A percentile compares a stretch with the other conserved stretches of the same genome.
These are phyloP conservation scores for Xylariales sp. DNA, from an alignment of 2,329 filamentous ascomycete genomes.

Conservation along the genomic window DNA sequence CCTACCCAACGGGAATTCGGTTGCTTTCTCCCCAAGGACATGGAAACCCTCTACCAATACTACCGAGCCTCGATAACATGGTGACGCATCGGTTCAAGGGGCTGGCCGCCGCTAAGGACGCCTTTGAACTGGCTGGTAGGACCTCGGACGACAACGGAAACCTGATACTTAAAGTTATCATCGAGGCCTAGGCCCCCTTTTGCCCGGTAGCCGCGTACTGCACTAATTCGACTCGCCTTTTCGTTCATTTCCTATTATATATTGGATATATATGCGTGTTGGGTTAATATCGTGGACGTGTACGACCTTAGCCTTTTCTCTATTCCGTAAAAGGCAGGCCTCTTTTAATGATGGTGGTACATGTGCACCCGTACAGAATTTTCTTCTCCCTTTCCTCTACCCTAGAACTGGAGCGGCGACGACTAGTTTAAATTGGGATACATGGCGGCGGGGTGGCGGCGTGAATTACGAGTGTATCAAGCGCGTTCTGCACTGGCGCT, in stretches of 20 bases:
- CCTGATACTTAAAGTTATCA: slow-evolving; percentile 78
- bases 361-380: neutral
- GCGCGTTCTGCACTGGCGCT: neutral
- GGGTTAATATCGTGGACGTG: neutral
- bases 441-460: neutral
- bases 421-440: slow-evolving; percentile 10
- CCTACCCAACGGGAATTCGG: slow-evolving; percentile 76
- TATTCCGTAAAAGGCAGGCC: neutral
- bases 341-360: neutral
- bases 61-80: slow-evolving; percentile 75
- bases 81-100: slow-evolving; percentile 80
- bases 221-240: neutral
- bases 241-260: neutral
- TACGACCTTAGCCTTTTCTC: neutral
- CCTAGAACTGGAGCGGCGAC: slow-evolving; percentile 1
- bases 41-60: slow-evolving; percentile 54
- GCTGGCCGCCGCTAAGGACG: slow-evolving; percentile 68
- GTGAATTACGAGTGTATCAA: neutral
- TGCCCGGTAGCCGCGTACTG: neutral
- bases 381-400: slow-evolving; percentile 1
- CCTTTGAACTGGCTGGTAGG: slow-evolving; percentile 77
- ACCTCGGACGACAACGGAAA: slow-evolving; percentile 75
- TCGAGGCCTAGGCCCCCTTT: slow-evolving; percentile 58
- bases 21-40: slow-evolving; percentile 60
- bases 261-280: neutral